Base-by-base conservation (phyloP, 2,329 filamentous ascomycete species). In the Elsinoe australis region DNA sequence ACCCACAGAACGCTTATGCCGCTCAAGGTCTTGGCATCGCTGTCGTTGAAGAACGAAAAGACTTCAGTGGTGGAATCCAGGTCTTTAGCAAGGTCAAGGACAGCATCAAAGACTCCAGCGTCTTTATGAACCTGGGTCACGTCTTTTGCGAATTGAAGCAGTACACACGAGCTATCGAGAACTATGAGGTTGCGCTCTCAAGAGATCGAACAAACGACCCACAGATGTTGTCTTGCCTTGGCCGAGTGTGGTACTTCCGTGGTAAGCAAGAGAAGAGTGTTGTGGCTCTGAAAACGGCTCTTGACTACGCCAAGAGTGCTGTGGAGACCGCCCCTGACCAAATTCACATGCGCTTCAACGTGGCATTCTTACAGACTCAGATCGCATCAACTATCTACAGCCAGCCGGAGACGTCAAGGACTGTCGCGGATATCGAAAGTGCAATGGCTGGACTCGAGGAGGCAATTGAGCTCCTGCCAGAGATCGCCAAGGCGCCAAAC, bases 351-450 rank as follows among this genome's bases (percentile, higher is more conserved):
- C 87, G 92, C 64, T 98, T 98, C 76, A 98, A 98, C 60, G 86
- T 98, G 21, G 92, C 92, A 0, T 98, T 95, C 61, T 87, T 96
- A 21, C 92, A 96, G 62, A 94, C 95, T 53, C 89, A 95, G 64
- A 81, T 96, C 48, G 90, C 90, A 15, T 83, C 84, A 36, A 79
- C 85, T 22, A 80, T 95, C 48, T 83, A 87, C 65, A 74, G 71
- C 28, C 72, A 95, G 47, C 73, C 78, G 4, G 87, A 95, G 62
- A 78, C 78, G 4, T 81, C 89, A 61, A 82, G 88, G 44, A 85
- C 84, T 0, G 73, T 90, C 2, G 75, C 78, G 52, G 88, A 96
- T 59, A 80, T 98, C 5, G 77, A 94, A 61, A 78, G 83, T 47
- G 89, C 90, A 1, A 79, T 82, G 0, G 73, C 79, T 14, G 92